These are phyloP conservation scores for Ceratobasidium sp. DNA, from an alignment of 1,284 basidiomycete genomes.

Conservation along the genomic window DNA sequence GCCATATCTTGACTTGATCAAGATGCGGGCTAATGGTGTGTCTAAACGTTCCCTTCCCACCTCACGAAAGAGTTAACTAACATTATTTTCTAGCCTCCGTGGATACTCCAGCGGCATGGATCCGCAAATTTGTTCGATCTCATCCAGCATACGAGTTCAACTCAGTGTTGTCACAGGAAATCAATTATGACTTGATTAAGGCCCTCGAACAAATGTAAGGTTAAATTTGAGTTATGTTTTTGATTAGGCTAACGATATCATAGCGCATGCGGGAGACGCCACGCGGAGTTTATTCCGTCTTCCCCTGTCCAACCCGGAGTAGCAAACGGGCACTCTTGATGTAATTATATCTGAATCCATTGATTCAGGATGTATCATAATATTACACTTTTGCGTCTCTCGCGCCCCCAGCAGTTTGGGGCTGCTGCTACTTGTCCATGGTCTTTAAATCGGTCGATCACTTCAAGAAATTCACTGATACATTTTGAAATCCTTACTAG, in stretches of 20 bases:
- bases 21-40: slow-evolving; percentile 82
- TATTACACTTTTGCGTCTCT: no score
- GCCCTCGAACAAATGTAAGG: slow-evolving; percentile 92
- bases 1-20: slow-evolving; percentile 83
- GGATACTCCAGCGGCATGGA: slow-evolving; percentile 92
- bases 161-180: slow-evolving; percentile 88
- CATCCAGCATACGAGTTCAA: slow-evolving; percentile 93
- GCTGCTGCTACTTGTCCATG: no score
- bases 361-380: background rate
- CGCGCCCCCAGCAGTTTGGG: no score
- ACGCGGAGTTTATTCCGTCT: slow-evolving; percentile 23
- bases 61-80: background rate
- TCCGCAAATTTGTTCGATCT: slow-evolving; percentile 89
- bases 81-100: slow-evolving; percentile 73
- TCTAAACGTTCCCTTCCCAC: slow-evolving; percentile 42
- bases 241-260: background rate
- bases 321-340: background rate
- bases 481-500: no score
- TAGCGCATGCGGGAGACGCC: slow-evolving; percentile 18
- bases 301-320: background rate
- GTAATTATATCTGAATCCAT: background rate
- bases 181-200: slow-evolving; percentile 93
- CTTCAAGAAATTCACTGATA: no score
- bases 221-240: background rate
- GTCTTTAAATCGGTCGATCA: no score